Base-by-base conservation (phyloP, 192 early-diverging fungal species). In the Gonapodya prolifera region DNA sequence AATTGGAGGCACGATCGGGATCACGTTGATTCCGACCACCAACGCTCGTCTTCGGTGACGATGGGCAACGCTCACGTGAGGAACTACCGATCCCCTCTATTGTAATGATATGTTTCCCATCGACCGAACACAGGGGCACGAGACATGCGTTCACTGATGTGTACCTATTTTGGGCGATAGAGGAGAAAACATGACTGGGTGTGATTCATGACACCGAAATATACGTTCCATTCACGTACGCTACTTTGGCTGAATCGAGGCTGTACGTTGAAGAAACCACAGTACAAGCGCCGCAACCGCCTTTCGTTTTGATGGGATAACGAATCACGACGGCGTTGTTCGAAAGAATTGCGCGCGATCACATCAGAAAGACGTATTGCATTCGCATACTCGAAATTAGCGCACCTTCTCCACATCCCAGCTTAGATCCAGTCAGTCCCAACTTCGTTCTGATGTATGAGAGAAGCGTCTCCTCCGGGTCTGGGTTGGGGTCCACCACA, bases 71-170 rank as follows among this genome's bases (percentile, higher is more conserved):
- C 71, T 32, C 45, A 61, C 45, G 45, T 16, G 45, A 8, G 45
- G 45, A 73, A 29, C 71, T 18, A 13, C 71, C 18, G 32, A 30
- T 73, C 13, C 92, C 93, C 76, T 95, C 93, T 30, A 94, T 88
- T 0, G 93, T 95, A 71, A 93, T 88, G 35, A 95, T 87, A 81
- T 95, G 93, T 81, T 92, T 92, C 76, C 89, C 89, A 80, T 95
- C 89, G 45, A 95, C 78, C 1, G 89, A 86, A 80, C 86, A 89
- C 0, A 91, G 81, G 0, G 91, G 93, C 1, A 87, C 88, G 70
- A 95, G 86, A 75, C 93, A 95, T 34, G 92, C 87, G 85, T 91
- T 92, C 75, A 87, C 80, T 1, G 85, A 78, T 16, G 35, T 28
- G 79, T 86, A 80, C 0, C 71, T 80, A 71, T 2, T 13, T 79